Conservation (phyloP, 257 asterid species). For the Solanum lycopersicoides region DNA sequence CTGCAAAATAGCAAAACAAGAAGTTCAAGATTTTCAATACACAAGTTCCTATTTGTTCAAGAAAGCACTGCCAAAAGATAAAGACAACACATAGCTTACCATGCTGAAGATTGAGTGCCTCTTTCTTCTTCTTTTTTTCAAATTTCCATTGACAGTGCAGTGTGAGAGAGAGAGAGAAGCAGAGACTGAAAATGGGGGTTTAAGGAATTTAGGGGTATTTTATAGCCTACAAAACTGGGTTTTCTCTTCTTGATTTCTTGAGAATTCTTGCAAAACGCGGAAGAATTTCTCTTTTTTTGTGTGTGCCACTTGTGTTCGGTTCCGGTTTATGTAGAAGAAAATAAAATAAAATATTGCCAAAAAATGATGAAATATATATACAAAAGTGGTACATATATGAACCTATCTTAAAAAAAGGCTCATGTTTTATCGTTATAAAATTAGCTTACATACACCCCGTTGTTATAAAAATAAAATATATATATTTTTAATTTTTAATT, state of each 20-base stretch:
- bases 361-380: too few relatives aligned
- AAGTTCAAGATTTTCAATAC: background rate
- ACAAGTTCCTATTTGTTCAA: background rate
- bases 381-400: too few relatives aligned
- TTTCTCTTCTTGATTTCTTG: background rate
- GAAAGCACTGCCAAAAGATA: background rate
- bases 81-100: background rate
- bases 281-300: background rate
- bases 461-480: too few relatives aligned
- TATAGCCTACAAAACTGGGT: background rate
- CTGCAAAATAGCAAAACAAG: slow-evolving; percentile 16
- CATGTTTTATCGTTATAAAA: too few relatives aligned
- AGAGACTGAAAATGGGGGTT: background rate
- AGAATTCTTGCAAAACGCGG: background rate
- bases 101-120: background rate
- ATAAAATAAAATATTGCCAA: too few relatives aligned
- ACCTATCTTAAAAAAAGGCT: too few relatives aligned
- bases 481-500: too few relatives aligned
- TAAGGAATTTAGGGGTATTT: background rate
- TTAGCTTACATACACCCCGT: too few relatives aligned
- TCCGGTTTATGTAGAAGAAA: too few relatives aligned
- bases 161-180: background rate
- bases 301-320: background rate
- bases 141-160: background rate
- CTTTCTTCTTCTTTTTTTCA: background rate